phyloP scores from a whole-genome alignment of 2,329 filamentous ascomycete species.

The Catunica adiposa region DNA sequence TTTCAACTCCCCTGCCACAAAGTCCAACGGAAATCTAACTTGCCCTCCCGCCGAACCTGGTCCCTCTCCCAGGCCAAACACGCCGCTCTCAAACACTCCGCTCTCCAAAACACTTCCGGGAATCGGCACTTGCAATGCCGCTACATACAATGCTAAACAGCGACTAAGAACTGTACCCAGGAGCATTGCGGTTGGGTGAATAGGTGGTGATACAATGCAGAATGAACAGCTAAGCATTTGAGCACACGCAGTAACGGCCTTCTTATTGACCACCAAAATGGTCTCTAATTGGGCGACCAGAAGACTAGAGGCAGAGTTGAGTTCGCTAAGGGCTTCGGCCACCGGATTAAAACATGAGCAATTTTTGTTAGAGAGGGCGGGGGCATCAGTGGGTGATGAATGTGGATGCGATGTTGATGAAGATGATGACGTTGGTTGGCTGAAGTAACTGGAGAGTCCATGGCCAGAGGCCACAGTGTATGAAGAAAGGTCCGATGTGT shows the following conservation, averaged over 20 bases:
- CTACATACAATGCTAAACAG: not conserved
- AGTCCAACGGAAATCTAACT: slow-evolving; percentile 5
- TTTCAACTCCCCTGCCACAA: slow-evolving; percentile 8
- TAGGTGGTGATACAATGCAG: slow-evolving; percentile 28
- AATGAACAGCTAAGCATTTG: slow-evolving; percentile 29
- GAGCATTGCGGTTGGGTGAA: slow-evolving; percentile 31
- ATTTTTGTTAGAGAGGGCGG: not conserved
- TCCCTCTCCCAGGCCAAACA: not conserved
- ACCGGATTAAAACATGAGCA: slow-evolving; percentile 2
- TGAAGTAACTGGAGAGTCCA: not conserved
- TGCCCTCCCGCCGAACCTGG: not conserved
- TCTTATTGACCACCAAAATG: slow-evolving; percentile 29
- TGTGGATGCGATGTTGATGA: not conserved
- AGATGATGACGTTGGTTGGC: not conserved
- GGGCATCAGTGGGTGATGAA: not conserved
- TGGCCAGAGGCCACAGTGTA: not conserved
- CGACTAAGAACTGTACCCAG: not conserved
- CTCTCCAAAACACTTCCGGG: not conserved
- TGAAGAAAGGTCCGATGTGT: slow-evolving; percentile 7
- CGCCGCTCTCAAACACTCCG: not conserved
- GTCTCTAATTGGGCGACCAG: slow-evolving; percentile 27
- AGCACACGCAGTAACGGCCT: slow-evolving; percentile 32
- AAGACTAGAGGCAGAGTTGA: slow-evolving; percentile 29
- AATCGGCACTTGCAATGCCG: not conserved
- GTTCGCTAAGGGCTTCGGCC: slow-evolving; percentile 29